Base-by-base conservation (phyloP, 305 asterid species). In the Caryopteris hybrid region DNA sequence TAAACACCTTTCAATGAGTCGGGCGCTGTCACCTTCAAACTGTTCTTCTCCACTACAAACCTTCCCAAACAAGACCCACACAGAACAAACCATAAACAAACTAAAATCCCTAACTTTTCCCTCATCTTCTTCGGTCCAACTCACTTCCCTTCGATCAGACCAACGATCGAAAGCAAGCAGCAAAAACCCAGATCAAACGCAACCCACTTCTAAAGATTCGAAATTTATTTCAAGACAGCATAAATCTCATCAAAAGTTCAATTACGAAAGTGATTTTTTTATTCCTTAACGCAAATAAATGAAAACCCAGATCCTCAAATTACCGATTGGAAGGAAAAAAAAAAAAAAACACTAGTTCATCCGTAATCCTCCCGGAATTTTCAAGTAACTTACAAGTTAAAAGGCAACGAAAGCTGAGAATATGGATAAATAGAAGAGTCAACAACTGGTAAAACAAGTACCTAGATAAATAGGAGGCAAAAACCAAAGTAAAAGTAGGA, bases 11-110 rank as follows among this genome's bases (percentile, higher is more conserved):
- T 94, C 41, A 94, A 61, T 4, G 92, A 76, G 16, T 75, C 88
- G 0, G 99, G 99, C 1, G 96, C 83, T 6, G 98, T 84, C 64
- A 94, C 85, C 79, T 79, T 94, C 88, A 94, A 78, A 72, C 91
- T 91, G 67, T 91, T 94, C 86, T 94, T 94, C 88, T 94, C 99
- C 68, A 94, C 99, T 10, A 94, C 95, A 59, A 94, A 94, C 74
- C 96, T 83, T 8, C 88, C 98, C 25, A 80, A 68, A 71, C 93
- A 86, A 51, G 75, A 85, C 61, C 89, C 93, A 36, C 12, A 75
- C 0, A 87, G 67, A 66, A 81, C 25, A 60, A 87, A 80, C 80
- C 80, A 70, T 10, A 85, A 62, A 70, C 78, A 81, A 33, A 74
- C 74, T 60, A 83, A 52, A 75, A 76, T 33, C 8, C 82, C 84